Conservation (phyloP, 2,329 filamentous ascomycete genomes). For the Colletotrichum sidae region DNA sequence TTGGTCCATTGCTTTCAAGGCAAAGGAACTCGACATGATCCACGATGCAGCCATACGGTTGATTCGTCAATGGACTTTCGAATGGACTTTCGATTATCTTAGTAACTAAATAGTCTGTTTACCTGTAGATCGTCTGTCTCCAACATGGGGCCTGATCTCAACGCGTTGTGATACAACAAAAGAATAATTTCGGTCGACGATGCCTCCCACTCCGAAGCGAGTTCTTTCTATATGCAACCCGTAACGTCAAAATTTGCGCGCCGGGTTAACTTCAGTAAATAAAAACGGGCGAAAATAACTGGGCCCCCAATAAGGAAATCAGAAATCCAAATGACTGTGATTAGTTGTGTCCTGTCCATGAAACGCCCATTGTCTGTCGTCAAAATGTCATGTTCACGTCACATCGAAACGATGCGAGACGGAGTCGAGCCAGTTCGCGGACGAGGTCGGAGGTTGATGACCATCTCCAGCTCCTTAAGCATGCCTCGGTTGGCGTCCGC, state of each 20-base stretch:
- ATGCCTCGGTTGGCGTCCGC: slow-evolving; percentile 87
- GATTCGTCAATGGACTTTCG: not conserved
- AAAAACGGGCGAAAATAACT: slow-evolving; percentile 4
- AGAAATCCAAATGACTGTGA: slow-evolving; percentile 33
- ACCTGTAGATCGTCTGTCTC: slow-evolving; percentile 4
- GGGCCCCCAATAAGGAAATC: not conserved
- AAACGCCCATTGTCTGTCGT: slow-evolving; percentile 34
- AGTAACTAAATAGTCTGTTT: slow-evolving; percentile 10
- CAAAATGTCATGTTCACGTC: slow-evolving; percentile 42
- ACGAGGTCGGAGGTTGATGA: slow-evolving; percentile 73
- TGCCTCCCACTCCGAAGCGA: slow-evolving; percentile 9
- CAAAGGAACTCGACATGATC: too few species aligned
- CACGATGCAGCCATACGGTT: too few species aligned
- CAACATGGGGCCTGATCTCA: slow-evolving; percentile 22
- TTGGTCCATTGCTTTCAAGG: slow-evolving; percentile 12
- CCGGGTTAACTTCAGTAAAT: slow-evolving; percentile 17
- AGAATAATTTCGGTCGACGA: slow-evolving; percentile 14
- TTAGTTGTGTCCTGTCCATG: slow-evolving; percentile 20
- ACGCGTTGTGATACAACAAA: slow-evolving; percentile 28
- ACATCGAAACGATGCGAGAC: slow-evolving; percentile 58
- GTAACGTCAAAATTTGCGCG: slow-evolving; percentile 14
- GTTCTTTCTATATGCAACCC: slow-evolving; percentile 29
- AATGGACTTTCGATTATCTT: not conserved
- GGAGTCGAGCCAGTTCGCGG: slow-evolving; percentile 50
- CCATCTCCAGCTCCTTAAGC: slow-evolving; percentile 91